phyloP scores from a whole-genome alignment of 2,329 filamentous ascomycete species.

The Diaporthe citrichinensis region DNA sequence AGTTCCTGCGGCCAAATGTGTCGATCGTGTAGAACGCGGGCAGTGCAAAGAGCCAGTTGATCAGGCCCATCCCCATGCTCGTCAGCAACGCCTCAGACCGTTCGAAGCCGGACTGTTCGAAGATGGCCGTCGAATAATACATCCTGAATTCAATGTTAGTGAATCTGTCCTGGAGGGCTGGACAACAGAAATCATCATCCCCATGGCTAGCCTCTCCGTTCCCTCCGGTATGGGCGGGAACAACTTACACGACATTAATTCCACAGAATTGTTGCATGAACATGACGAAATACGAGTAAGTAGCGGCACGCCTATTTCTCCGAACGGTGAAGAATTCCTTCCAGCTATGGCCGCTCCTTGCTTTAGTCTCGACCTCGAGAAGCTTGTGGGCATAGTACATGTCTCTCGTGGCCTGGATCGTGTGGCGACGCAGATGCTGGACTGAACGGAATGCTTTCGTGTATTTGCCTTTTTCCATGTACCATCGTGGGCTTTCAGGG shows the following conservation, averaged over 20 bases:
- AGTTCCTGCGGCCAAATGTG: conserved; percentile 71
- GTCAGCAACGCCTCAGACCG: conserved; percentile 7
- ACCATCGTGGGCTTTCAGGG: conserved; percentile 68
- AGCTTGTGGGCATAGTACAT: conserved; percentile 64
- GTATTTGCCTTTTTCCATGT: conserved; percentile 64
- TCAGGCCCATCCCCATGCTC: conserved; percentile 49
- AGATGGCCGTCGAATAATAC: conserved; percentile 8
- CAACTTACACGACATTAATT: conserved; percentile 18
- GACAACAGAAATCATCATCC: too few species aligned
- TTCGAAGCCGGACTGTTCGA: conserved; percentile 13
- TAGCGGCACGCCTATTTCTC: conserved; percentile 54
- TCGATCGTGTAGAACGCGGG: conserved; percentile 74
- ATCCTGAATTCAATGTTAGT: background rate
- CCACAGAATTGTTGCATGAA: conserved; percentile 56
- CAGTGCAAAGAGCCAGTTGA: conserved; percentile 77
- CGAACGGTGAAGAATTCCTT: conserved; percentile 56
- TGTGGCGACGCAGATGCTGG: conserved; percentile 60
- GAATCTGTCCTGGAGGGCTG: background rate
- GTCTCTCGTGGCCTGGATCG: conserved; percentile 64
- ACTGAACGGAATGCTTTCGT: conserved; percentile 61
- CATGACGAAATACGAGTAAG: conserved; percentile 55
- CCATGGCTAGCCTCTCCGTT: too few species aligned
- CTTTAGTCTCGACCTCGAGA: conserved; percentile 50
- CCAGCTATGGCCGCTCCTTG: conserved; percentile 48
- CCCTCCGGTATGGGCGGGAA: too few species aligned